Conservation (phyloP, 371 early-diverging fungal genomes). For the Lichtheimia corymbifera region DNA sequence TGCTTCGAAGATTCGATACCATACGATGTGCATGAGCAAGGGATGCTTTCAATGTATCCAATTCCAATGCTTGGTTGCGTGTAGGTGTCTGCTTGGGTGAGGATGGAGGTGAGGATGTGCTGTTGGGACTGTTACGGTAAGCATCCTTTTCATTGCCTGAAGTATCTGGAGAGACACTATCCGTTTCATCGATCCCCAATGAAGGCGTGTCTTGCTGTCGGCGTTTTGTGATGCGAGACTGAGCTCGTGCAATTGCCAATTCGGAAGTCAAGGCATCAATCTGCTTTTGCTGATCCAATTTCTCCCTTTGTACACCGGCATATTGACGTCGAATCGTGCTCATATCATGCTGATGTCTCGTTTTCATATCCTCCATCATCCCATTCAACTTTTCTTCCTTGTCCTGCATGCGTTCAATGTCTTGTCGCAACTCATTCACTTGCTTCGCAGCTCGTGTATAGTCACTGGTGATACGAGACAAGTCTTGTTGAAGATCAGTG, state of each 20-base stretch:
- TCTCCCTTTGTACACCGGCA: constrained; percentile 64
- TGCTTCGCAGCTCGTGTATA: constrained; percentile 57
- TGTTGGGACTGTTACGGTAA: background rate
- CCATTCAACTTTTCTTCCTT: constrained; percentile 61
- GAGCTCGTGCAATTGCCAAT: constrained; percentile 46
- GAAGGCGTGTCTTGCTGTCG: background rate
- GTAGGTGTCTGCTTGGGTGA: constrained; percentile 22
- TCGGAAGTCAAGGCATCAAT: constrained; percentile 62
- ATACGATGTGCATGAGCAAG: constrained; percentile 53
- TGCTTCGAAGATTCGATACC: constrained; percentile 50
- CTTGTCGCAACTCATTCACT: constrained; percentile 53
- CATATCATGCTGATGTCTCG: constrained; percentile 71
- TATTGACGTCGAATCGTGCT: constrained; percentile 55
- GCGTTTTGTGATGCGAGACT: constrained; percentile 22
- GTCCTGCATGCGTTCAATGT: constrained; percentile 65
- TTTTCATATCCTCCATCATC: constrained; percentile 54
- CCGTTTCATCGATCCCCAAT: too few relatives aligned
- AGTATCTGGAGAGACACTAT: background rate
- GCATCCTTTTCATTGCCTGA: constrained; percentile 1
- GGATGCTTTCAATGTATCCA: constrained; percentile 49
- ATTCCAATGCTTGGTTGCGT: constrained; percentile 38
- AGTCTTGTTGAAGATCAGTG: constrained; percentile 52
- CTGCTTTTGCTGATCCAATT: constrained; percentile 53
- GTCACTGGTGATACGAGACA: constrained; percentile 53
- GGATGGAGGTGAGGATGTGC: constrained; percentile 16